Evolutionary conservation across 2,329 filamentous ascomycete species (phyloP).

Genomic region (Ophiostoma sp.): DNA sequence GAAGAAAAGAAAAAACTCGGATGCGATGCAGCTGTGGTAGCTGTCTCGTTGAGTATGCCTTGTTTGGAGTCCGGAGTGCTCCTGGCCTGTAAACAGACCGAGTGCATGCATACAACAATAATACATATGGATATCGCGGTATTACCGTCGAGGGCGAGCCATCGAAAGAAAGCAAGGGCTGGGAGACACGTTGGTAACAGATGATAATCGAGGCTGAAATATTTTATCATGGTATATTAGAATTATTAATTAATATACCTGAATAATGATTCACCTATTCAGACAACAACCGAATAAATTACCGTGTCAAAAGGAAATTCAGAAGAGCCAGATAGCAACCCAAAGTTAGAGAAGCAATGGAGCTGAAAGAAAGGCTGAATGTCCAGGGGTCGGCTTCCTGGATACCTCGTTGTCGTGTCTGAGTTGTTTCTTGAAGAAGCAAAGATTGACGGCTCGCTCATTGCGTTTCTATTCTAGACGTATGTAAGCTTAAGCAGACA

Average conservation of each 20-base stretch:
- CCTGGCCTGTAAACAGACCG: not conserved
- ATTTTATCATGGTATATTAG: no score
- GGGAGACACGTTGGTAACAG: no score
- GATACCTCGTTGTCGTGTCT: not conserved
- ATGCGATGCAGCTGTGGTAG: not conserved
- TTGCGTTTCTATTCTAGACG: not conserved
- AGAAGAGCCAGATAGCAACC: not conserved
- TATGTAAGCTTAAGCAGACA: not conserved
- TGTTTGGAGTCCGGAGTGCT: not conserved
- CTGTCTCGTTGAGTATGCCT: not conserved
- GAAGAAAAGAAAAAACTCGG: conserved; percentile 11
- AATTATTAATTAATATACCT: no score
- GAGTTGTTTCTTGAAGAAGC: not conserved
- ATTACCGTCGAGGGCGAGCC: not conserved
- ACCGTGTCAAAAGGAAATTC: not conserved
- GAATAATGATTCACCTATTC: no score
- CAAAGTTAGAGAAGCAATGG: not conserved
- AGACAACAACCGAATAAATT: no score
- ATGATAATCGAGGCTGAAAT: no score
- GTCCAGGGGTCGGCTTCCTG: not conserved
- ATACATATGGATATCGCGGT: not conserved
- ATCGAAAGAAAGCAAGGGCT: no score
- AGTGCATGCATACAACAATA: not conserved
- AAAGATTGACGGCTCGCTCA: not conserved
- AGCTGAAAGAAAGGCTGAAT: not conserved